A percentile compares a stretch with the other conserved stretches of the same genome.
These are phyloP conservation scores for Hirschfeldia incana DNA, from an alignment of 345 rosid genomes.

Conservation along the genomic window DNA sequence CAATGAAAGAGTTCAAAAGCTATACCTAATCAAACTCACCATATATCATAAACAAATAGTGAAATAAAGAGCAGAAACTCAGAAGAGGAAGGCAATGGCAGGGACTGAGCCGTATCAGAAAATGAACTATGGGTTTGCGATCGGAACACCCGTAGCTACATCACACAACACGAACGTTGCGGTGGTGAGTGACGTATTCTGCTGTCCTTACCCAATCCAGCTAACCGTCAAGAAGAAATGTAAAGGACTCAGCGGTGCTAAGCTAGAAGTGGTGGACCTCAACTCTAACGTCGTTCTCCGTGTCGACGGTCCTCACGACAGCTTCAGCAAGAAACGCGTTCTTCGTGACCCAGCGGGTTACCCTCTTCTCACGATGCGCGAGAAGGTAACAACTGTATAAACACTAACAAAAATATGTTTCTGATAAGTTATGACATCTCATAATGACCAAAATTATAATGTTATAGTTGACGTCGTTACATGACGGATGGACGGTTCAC, in stretches of 20 bases:
- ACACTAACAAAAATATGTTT: not conserved
- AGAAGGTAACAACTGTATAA: slow-evolving; percentile 14
- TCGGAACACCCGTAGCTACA: slow-evolving; percentile 18
- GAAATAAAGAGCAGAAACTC: not conserved
- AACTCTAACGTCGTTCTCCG: slow-evolving; percentile 24
- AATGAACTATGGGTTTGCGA: not conserved
- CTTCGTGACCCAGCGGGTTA: slow-evolving; percentile 27
- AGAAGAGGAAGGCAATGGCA: slow-evolving; percentile 1
- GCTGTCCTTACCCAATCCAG: slow-evolving; percentile 30
- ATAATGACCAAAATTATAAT: not conserved
- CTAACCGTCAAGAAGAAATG: slow-evolving; percentile 30
- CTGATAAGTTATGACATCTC: not conserved
- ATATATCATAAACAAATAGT: not conserved
- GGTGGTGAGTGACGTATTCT: slow-evolving; percentile 28
- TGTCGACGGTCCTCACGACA: slow-evolving; percentile 26
- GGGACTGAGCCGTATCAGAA: slow-evolving; percentile 13
- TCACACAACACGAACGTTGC: slow-evolving; percentile 10
- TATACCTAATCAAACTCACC: not conserved
- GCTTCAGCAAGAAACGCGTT: slow-evolving; percentile 25
- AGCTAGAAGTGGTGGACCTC: slow-evolving; percentile 8
- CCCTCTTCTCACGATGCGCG: slow-evolving; percentile 39
- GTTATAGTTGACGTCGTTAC: slow-evolving; percentile 14
- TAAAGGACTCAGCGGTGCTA: slow-evolving; percentile 24
- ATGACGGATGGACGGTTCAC: slow-evolving; percentile 30
- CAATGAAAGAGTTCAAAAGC: not conserved